Base-by-base conservation (phyloP, 2,329 filamentous ascomycete genomes). In the Microsporum canis region DNA sequence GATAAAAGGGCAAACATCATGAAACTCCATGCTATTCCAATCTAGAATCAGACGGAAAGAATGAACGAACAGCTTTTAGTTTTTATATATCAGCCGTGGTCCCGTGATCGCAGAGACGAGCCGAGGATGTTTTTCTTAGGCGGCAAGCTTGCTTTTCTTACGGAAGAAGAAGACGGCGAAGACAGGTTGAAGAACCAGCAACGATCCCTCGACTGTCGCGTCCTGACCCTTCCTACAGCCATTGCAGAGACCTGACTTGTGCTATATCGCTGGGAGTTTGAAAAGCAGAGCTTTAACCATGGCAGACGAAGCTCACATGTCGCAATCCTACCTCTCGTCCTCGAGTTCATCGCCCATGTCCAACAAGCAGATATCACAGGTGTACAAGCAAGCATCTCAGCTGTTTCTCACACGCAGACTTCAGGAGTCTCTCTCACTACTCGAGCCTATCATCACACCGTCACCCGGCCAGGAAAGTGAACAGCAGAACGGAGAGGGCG, bases 351-450 rank as follows among this genome's bases (percentile, higher is more conserved):
- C 85, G 65, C 69, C 78, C 33, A 77, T 81, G 29, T 76, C 81
- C 47, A 85, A 86, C 59, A 83, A 85, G 60, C 80, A 88, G 69
- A 88, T 96, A 69, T 94, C 92, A 67, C 94, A 94, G 75, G 88
- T 88, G 34, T 97, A 97, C 77, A 89, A 92, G 66, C 91, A 96
- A 77, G 89, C 94, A 36, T 95, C 91, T 5, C 91, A 94, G 65
- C 83, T 97, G 29, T 99, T 95, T 76, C 82, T 99, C 63, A 99
- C 94, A 73, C 91, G 94, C 73, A 88, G 92, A 56, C 80, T 97
- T 60, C 88, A 90, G 67, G 94, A 99, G 76, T 89, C 92, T 0
- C 80, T 96, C 34, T 88, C 89, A 27, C 91, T 88, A 3, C 83
- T 99, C 59, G 80, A 91, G 56, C 89, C 92, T 6, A 82, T 96